A percentile compares a stretch with the other conserved stretches of the same genome.
phyloP scores from a whole-genome alignment of 2,329 filamentous ascomycete species.

The Fusarium sp. region DNA sequence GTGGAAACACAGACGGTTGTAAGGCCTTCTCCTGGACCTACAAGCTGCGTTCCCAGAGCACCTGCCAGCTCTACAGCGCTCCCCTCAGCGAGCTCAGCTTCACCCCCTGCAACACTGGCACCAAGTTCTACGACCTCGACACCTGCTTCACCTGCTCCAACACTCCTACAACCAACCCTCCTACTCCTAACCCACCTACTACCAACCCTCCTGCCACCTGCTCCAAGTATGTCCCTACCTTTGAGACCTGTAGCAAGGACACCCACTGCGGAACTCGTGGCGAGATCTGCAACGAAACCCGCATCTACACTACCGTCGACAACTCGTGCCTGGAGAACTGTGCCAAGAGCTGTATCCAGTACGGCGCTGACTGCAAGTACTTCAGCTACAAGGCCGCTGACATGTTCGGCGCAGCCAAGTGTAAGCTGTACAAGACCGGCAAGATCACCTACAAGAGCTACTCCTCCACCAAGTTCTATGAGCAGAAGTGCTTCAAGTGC shows the following conservation, averaged over 20 bases:
- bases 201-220: constrained; percentile 20
- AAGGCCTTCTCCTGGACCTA: constrained; percentile 24
- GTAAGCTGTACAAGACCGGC: constrained; percentile 31
- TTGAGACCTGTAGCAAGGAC: constrained; percentile 13
- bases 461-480: constrained; percentile 31
- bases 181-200: neutral
- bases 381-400: constrained; percentile 26
- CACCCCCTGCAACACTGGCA: constrained; percentile 6
- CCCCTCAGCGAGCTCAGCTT: constrained; percentile 13
- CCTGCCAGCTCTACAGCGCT: constrained; percentile 21
- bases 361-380: constrained; percentile 19
- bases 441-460: constrained; percentile 7
- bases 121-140: constrained; percentile 37
- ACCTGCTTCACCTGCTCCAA: constrained; percentile 22
- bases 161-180: neutral
- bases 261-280: constrained; percentile 29
- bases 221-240: constrained; percentile 29
- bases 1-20: constrained; percentile 18
- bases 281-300: constrained; percentile 20
- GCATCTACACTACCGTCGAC: constrained; percentile 16
- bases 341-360: constrained; percentile 39
- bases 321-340: constrained; percentile 31
- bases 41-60: neutral
- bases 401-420: constrained; percentile 20
- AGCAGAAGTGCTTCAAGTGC: constrained; percentile 35